Percentiles rank a stretch among this genome's conserved stretches.
Conservation (phyloP, 2,329 filamentous ascomycete species). For the Diaporthe destruens region DNA sequence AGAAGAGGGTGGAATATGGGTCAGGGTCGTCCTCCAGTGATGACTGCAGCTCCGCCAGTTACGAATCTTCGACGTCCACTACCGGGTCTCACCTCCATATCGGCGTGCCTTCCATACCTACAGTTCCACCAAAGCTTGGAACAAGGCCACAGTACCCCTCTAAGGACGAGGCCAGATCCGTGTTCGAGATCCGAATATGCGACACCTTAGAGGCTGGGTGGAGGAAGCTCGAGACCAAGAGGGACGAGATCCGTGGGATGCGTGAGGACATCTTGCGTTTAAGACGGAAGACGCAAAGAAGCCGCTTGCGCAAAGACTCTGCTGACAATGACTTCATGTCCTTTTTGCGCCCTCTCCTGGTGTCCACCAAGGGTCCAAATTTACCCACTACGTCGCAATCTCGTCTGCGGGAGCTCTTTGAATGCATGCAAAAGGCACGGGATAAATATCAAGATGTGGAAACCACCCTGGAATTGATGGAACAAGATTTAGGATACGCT, state of each 20-base stretch:
- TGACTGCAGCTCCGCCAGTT: constrained; percentile 18
- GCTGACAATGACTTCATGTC: constrained; percentile 41
- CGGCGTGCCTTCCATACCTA: constrained; percentile 1
- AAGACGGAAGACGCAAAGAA: constrained; percentile 13
- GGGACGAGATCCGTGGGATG: constrained; percentile 42
- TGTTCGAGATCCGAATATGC: neutral
- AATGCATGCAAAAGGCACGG: constrained; percentile 33
- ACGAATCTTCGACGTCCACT: neutral
- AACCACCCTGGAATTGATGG: constrained; percentile 51
- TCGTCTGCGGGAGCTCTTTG: constrained; percentile 29
- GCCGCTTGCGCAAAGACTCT: constrained; percentile 23
- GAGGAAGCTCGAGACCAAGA: constrained; percentile 46
- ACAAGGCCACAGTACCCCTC: neutral
- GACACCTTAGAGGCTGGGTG: constrained; percentile 19
- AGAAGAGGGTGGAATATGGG: neutral
- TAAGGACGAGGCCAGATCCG: neutral
- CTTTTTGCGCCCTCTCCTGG: constrained; percentile 17
- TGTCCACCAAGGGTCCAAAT: neutral
- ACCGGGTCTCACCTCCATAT: constrained; percentile 17
- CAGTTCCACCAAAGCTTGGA: neutral
- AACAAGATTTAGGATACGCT: constrained; percentile 50
- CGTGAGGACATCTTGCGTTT: constrained; percentile 25
- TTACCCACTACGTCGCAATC: neutral
- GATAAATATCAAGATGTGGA: constrained; percentile 46
- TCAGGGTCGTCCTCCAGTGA: neutral